These are phyloP conservation scores for Calonectria montana DNA, from an alignment of 2,329 filamentous ascomycete species.

Conservation along the genomic window DNA sequence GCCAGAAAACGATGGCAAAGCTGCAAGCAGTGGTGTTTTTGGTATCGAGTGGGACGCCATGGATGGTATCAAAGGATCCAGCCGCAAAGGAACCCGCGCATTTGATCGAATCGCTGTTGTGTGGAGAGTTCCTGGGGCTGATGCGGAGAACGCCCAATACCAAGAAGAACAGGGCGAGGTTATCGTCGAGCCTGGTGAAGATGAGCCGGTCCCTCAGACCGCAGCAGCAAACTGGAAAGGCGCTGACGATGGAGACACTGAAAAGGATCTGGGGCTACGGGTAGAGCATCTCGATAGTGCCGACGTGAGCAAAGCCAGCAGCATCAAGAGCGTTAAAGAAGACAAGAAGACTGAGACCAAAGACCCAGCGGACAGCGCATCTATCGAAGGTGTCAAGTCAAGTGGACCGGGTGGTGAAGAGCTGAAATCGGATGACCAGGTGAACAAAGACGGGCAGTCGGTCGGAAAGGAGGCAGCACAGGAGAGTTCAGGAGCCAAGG, in stretches of 20 bases:
- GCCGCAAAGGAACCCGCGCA: constrained; percentile 81
- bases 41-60: constrained; percentile 73
- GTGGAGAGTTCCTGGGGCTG: constrained; percentile 69
- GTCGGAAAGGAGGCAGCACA: not conserved
- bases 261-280: constrained; percentile 76
- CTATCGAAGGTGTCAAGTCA: constrained; percentile 48
- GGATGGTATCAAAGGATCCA: constrained; percentile 95
- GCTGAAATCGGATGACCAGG: constrained; percentile 33
- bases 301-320: constrained; percentile 79
- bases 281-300: constrained; percentile 73
- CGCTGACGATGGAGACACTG: constrained; percentile 53
- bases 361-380: constrained; percentile 33
- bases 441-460: not conserved
- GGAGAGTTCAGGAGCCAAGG: not conserved
- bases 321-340: constrained; percentile 60
- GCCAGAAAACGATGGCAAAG: constrained; percentile 72
- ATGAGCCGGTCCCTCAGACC: constrained; percentile 77
- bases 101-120: constrained; percentile 87
- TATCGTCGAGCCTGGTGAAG: constrained; percentile 71
- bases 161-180: constrained; percentile 61
- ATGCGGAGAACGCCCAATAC: constrained; percentile 59
- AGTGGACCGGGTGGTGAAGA: constrained; percentile 52
- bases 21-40: constrained; percentile 75
- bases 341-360: constrained; percentile 15
- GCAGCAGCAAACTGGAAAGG: constrained; percentile 81